Conservation (phyloP, 495 filamentous ascomycete species). For the Hypoxylon fuscum region DNA sequence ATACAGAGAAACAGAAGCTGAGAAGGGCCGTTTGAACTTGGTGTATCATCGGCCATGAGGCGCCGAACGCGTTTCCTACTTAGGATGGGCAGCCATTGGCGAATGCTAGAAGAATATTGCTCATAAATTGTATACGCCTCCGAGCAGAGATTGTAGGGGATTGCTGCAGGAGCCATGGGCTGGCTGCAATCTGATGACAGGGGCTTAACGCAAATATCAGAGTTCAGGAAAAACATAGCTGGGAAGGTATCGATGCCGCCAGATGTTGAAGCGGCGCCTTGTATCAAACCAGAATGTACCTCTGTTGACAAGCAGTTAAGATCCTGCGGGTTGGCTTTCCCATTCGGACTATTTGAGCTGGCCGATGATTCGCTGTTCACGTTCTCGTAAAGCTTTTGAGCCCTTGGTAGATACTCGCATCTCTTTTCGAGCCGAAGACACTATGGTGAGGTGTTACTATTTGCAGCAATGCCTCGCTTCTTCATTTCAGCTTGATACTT, state of each 20-base stretch:
- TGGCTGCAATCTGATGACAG: slow-evolving; percentile 18
- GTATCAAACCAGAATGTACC: background rate
- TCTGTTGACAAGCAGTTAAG: background rate
- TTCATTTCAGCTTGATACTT: slow-evolving; percentile 39
- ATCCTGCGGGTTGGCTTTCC: slow-evolving; percentile 7
- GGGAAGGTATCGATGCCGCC: slow-evolving; percentile 15
- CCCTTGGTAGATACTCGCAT: slow-evolving; percentile 46
- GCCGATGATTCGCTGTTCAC: slow-evolving; percentile 4
- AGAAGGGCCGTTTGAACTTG: slow-evolving; percentile 46
- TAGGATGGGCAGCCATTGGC: slow-evolving; percentile 58
- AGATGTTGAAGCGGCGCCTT: background rate
- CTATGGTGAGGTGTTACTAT: slow-evolving; percentile 44
- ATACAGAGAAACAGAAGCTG: slow-evolving; percentile 57
- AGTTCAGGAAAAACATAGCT: slow-evolving; percentile 36
- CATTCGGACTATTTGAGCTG: slow-evolving; percentile 26
- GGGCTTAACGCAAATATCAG: slow-evolving; percentile 27
- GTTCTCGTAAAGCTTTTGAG: slow-evolving; percentile 25
- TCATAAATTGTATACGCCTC: slow-evolving; percentile 17
- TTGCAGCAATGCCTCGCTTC: slow-evolving; percentile 29
- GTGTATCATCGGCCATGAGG: slow-evolving; percentile 42
- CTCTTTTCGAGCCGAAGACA: slow-evolving; percentile 50
- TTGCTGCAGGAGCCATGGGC: background rate
- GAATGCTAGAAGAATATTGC: slow-evolving; percentile 46
- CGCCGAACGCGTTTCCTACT: slow-evolving; percentile 52
- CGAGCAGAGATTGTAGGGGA: background rate